Evolutionary conservation across 2,329 filamentous ascomycete genomes (phyloP).

Genomic region (Penicillium occitanis): DNA sequence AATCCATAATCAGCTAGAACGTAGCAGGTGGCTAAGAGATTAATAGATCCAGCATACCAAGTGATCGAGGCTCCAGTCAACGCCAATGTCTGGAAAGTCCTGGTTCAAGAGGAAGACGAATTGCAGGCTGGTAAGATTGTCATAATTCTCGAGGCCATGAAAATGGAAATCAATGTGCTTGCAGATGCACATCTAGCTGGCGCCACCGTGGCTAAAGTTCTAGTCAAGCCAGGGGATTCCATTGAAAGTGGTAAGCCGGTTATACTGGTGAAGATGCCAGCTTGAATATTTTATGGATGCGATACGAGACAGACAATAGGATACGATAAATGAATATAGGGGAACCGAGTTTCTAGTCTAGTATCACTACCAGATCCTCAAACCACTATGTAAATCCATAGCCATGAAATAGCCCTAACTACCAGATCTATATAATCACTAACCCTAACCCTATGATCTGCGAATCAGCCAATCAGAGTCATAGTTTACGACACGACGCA

Average conservation of each 20-base stretch:
- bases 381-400: neutral
- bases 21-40: constrained; percentile 16
- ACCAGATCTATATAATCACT: neutral
- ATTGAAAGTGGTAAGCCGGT: constrained; percentile 3
- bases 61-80: constrained; percentile 47
- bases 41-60: constrained; percentile 37
- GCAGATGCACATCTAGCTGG: neutral
- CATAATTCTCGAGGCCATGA: constrained; percentile 58
- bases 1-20: no score
- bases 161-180: constrained; percentile 51
- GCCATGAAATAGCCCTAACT: neutral
- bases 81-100: constrained; percentile 57
- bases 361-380: neutral
- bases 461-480: neutral
- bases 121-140: constrained; percentile 39
- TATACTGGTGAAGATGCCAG: neutral
- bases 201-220: neutral
- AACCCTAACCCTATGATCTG: neutral
- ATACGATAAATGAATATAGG: neutral
- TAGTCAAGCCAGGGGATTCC: neutral
- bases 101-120: constrained; percentile 40
- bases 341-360: neutral
- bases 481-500: neutral
- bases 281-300: neutral
- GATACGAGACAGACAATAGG: neutral